Percentiles rank a stretch among this genome's conserved stretches.
These are phyloP conservation scores for Lactarius sp. DNA, from an alignment of 768 basidiomycete species.

Conservation along the genomic window DNA sequence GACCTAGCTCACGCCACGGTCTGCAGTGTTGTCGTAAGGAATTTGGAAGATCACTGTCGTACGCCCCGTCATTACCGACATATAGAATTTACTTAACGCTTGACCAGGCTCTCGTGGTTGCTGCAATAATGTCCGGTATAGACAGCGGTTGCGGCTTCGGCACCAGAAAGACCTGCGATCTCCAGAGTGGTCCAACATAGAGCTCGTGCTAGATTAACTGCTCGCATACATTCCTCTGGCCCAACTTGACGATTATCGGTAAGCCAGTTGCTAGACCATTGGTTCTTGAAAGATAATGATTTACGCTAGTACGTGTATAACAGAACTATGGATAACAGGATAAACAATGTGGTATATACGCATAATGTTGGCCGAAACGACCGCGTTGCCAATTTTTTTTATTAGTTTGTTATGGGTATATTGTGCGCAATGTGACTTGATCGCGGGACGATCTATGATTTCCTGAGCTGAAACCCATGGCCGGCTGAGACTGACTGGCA, in stretches of 20 bases:
- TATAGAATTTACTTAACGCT: background rate
- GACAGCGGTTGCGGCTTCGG: slow-evolving; percentile 44
- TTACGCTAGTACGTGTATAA: background rate
- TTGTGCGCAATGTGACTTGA: slow-evolving; percentile 18
- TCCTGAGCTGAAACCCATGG: background rate
- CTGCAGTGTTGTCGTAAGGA: slow-evolving; percentile 43
- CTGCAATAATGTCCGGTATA: slow-evolving; percentile 53
- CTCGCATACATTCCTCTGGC: background rate
- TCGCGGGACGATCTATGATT: background rate
- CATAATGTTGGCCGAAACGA: background rate
- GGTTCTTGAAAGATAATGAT: background rate
- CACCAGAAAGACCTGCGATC: slow-evolving; percentile 28
- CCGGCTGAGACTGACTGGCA: background rate
- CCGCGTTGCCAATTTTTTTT: background rate
- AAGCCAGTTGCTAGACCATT: background rate
- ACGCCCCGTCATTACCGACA: slow-evolving; percentile 29
- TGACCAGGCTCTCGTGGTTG: slow-evolving; percentile 44
- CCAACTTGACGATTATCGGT: background rate
- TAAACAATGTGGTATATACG: slow-evolving; percentile 6
- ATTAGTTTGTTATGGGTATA: slow-evolving; percentile 12
- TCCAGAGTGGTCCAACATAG: slow-evolving; percentile 20
- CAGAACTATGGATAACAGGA: slow-evolving; percentile 11
- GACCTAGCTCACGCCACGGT: slow-evolving; percentile 43
- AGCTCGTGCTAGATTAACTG: slow-evolving; percentile 25
- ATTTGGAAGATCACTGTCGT: slow-evolving; percentile 51